Evolutionary conservation across 139 green algal genomes (phyloP).

Genomic region (Picochlorum sp.): DNA sequence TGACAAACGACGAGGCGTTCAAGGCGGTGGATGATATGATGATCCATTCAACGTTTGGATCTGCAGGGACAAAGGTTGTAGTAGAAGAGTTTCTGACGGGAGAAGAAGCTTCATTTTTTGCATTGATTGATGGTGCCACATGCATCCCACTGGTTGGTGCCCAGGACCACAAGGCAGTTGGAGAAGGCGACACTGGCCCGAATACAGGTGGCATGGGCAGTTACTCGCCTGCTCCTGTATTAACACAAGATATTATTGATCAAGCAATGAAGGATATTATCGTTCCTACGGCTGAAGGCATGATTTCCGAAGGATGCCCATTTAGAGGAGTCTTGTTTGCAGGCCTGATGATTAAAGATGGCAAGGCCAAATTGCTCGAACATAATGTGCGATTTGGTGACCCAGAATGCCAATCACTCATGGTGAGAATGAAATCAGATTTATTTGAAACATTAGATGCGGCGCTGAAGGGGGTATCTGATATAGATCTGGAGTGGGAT

Average conservation of each 20-base stretch:
- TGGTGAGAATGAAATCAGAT: slow-evolving; percentile 82
- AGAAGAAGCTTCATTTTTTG: slow-evolving; percentile 96
- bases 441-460: slow-evolving; percentile 65
- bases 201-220: slow-evolving; percentile 98
- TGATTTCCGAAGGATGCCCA: slow-evolving; percentile 72
- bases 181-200: slow-evolving; percentile 90
- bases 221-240: slow-evolving; percentile 89
- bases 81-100: slow-evolving; percentile 94
- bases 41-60: slow-evolving; percentile 62
- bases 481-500: slow-evolving; percentile 7
- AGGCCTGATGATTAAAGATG: slow-evolving; percentile 92
- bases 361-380: slow-evolving; percentile 85
- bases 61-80: slow-evolving; percentile 66
- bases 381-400: slow-evolving; percentile 98
- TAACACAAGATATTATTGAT: slow-evolving; percentile 67
- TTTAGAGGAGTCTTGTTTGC: slow-evolving; percentile 93
- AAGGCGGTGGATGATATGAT: slow-evolving; percentile 87
- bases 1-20: slow-evolving; percentile 62
- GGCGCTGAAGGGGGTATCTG: slow-evolving; percentile 27
- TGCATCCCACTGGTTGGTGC: slow-evolving; percentile 62
- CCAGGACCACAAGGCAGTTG: slow-evolving; percentile 94
- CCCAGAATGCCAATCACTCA: slow-evolving; percentile 94
- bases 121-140: slow-evolving; percentile 78
- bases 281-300: slow-evolving; percentile 72
- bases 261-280: slow-evolving; percentile 82